Evolutionary conservation across 179 eudicot genomes (phyloP).

Genomic region (Silene coronaria): DNA sequence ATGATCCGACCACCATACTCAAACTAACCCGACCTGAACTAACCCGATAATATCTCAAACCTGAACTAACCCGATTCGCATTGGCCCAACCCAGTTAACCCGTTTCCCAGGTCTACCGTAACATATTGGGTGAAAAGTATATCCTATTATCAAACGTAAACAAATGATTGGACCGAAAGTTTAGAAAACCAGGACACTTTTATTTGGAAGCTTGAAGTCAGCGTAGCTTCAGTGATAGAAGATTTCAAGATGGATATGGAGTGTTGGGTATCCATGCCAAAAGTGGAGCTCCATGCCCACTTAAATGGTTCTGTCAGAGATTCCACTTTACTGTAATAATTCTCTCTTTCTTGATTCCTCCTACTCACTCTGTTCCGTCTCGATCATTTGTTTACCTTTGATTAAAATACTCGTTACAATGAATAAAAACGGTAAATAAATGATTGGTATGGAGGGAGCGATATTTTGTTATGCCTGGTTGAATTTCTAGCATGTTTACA

Average conservation of each 20-base stretch:
- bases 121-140: no score
- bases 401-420: no score
- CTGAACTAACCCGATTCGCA: no score
- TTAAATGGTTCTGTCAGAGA: constrained; percentile 85
- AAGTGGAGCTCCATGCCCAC: constrained; percentile 93
- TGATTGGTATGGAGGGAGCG: background rate
- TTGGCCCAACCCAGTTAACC: no score
- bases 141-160: no score
- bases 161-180: background rate
- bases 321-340: constrained; percentile 70
- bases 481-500: background rate
- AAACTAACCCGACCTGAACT: no score
- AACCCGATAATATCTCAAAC: no score
- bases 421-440: no score
- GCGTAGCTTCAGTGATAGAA: background rate
- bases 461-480: background rate
- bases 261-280: constrained; percentile 65
- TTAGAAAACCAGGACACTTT: background rate
- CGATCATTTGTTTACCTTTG: background rate
- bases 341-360: constrained; percentile 3
- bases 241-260: constrained; percentile 36
- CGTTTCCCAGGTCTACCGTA: no score
- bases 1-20: no score
- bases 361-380: background rate
- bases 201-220: background rate